phyloP scores from a whole-genome alignment of 2,329 filamentous ascomycete species.

The Xylaria digitata region DNA sequence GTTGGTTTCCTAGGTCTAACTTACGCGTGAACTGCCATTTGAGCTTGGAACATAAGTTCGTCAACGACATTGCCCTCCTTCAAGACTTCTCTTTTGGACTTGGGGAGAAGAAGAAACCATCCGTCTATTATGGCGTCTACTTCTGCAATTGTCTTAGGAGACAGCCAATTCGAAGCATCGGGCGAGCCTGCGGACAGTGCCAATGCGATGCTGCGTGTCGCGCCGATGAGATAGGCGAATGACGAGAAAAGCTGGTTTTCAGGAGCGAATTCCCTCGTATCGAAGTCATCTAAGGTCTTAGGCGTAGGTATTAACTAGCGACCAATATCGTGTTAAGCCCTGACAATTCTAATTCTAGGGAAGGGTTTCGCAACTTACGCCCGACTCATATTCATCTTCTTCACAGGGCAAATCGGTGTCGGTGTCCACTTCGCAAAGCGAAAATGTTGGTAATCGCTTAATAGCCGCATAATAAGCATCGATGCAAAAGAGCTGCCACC shows the following conservation, averaged over 20 bases:
- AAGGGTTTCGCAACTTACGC: conserved; percentile 30
- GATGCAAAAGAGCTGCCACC: conserved; percentile 38
- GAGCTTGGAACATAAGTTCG: conserved; percentile 41
- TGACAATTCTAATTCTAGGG: neutral
- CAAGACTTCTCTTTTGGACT: conserved; percentile 36
- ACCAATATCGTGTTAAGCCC: conserved; percentile 7
- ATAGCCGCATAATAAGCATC: conserved; percentile 42
- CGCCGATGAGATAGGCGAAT: conserved; percentile 40
- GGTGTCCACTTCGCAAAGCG: conserved; percentile 34
- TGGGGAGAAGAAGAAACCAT: conserved; percentile 38
- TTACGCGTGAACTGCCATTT: conserved; percentile 41
- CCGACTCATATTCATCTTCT: conserved; percentile 40
- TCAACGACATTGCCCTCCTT: conserved; percentile 37
- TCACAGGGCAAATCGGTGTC: conserved; percentile 39
- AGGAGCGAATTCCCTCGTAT: conserved; percentile 35
- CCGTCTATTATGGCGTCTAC: conserved; percentile 40
- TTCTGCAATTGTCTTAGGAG: conserved; percentile 36
- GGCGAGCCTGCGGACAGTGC: conserved; percentile 36
- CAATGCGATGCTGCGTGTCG: conserved; percentile 37
- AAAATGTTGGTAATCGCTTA: conserved; percentile 30
- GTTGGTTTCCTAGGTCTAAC: neutral
- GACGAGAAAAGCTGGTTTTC: conserved; percentile 38
- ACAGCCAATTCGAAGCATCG: conserved; percentile 37
- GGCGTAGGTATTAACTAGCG: conserved; percentile 36
- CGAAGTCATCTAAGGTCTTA: conserved; percentile 39